Base-by-base conservation (phyloP, 768 basidiomycete genomes). In the Cystofilobasidium capitatum region DNA sequence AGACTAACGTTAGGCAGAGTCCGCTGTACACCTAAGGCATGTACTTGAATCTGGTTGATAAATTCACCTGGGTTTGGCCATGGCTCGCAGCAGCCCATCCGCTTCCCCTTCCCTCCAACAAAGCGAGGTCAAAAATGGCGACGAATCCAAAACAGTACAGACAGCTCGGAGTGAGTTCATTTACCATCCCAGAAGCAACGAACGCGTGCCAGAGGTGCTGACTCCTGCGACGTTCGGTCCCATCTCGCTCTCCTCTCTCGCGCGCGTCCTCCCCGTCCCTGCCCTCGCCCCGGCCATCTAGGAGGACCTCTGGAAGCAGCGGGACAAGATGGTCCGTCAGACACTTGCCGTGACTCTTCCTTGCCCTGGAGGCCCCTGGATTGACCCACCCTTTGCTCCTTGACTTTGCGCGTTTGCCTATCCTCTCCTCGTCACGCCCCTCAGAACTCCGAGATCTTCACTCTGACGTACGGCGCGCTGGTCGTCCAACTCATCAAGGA, bases 401-500 rank as follows among this genome's bases (percentile, higher is more conserved):
- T 4, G 35, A 8, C n/a, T 55, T 16, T 42, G 37, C 16, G 24
- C 16, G 35, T 29, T 29, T 17, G 22, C 42, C 33, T 2, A 31
- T 20, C 29, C 55, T 22, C 14, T 37, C 40, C 13, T 44, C 33
- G 29, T 49, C 33, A 29, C n/a, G 14, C 29, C 36, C 35, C 36
- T 51, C 61, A 97, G 93, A 98, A 96, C 77, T 90, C 92, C 75
- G 96, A 99, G 77, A 83, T 99, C 33, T 98, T 99, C 78, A 88
- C 93, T 3, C 79, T 98, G 66, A 98, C 94, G 26, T 99, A 99
- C 72, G 96, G 96, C 61, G 93, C 93, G 29, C 84, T 98, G 60
- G 96, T 99, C 58, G 91, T 98, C 39, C 96, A 99, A 79, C 83
- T 99, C 70, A 92, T 98, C 70, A 96, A 98, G 75, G 96, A 99